Evolutionary conservation across 2,329 filamentous ascomycete species (phyloP).

Genomic region (Paraphaeosphaeria sporulosa): DNA sequence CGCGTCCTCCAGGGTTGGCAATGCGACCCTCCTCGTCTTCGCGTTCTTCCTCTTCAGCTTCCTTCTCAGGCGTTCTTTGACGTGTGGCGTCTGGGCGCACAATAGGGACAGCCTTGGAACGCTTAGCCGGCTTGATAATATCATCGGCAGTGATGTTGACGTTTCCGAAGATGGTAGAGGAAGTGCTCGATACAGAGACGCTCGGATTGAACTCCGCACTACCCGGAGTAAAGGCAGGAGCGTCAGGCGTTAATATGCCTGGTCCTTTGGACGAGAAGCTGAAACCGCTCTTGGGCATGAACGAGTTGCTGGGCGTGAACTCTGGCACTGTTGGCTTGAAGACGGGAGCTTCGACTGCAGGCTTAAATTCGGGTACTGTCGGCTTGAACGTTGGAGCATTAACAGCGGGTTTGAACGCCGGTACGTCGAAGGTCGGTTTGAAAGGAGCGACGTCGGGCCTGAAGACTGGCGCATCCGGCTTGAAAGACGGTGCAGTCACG

Average conservation of each 20-base stretch:
- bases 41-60: conserved; percentile 44
- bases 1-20: conserved; percentile 70
- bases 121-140: conserved; percentile 70
- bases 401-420: conserved; percentile 32
- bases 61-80: conserved; percentile 54
- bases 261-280: conserved; percentile 67
- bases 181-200: conserved; percentile 32
- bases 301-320: conserved; percentile 42
- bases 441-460: conserved; percentile 75
- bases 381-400: conserved; percentile 47
- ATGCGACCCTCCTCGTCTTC: conserved; percentile 69
- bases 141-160: conserved; percentile 66
- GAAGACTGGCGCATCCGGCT: conserved; percentile 79
- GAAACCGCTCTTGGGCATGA: conserved; percentile 59
- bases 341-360: conserved; percentile 32
- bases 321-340: conserved; percentile 46
- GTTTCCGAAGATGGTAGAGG: conserved; percentile 47
- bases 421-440: conserved; percentile 59
- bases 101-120: conserved; percentile 85
- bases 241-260: conserved; percentile 74
- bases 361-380: conserved; percentile 45
- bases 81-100: conserved; percentile 64
- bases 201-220: conserved; percentile 30
- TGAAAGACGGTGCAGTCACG: conserved; percentile 74
- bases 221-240: conserved; percentile 70